Evolutionary conservation across 108 stramenopile genomes (phyloP), one percentile per base, ranked within the genome.

Genomic region (Conticribra guillardii): DNA sequence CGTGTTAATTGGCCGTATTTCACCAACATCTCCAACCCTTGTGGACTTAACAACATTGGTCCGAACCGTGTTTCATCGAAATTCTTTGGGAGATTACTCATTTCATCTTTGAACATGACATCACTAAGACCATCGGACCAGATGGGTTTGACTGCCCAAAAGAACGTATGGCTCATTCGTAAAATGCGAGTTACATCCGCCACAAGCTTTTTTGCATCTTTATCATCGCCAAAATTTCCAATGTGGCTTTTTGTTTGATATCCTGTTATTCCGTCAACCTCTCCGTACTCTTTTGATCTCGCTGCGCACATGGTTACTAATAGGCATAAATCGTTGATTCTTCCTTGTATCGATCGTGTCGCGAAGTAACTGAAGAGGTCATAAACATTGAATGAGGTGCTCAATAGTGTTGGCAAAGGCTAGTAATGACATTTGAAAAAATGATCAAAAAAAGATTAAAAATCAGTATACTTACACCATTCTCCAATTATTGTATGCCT

Each of bases 291-390:
- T 19, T 51, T 34, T 16, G 63, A 76, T 57, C 82, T 62, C 41
- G 73, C 51, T 7, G 83, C 84, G 7, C 55, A 68, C 41, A 70
- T 60, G 15, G 69, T 69, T 4, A 87, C n/a, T 14, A 87, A 57
- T 60, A 87, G 56, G 30, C 83, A 84, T 21, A 87, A 52, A 68
- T 84, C 86, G 62, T 87, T 87, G 73, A 87, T 73, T 23, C 86
- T 73, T 2, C 86, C 86, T 56, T 87, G 86, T 28, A 87, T 82
- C 18, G 66, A 46, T 17, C 86, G 66, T 30, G 83, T 80, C 3
- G 65, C 63, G 44, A 78, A 66, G 66, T 87, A 41, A 9, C 37
- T 41, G 37, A 41, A 41, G 5, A 41, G 5, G 11, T 9, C 5
- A 41, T 41, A 41, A 41, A 41, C 5, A 41, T 41, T 41, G 37